A percentile compares a stretch with the other conserved stretches of the same genome.
These are phyloP conservation scores for Pyricularia sp. DNA, from an alignment of 2,329 filamentous ascomycete species.

Conservation along the genomic window DNA sequence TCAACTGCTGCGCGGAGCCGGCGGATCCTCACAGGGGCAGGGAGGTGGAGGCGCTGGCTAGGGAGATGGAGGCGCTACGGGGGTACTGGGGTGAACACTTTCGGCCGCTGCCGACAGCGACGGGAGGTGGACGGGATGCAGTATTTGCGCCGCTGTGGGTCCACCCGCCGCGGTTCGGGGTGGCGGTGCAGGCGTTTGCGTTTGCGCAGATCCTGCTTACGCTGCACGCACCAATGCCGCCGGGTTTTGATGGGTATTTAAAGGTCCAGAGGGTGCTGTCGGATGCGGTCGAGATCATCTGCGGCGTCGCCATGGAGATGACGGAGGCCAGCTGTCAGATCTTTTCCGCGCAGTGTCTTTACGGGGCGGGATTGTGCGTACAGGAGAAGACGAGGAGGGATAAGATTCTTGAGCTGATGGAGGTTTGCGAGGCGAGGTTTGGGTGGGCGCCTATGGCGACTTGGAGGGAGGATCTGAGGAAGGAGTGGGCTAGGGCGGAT, in stretches of 20 bases:
- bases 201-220: slow-evolving; percentile 43
- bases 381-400: slow-evolving; percentile 25
- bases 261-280: slow-evolving; percentile 30
- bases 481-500: background rate
- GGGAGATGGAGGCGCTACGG: background rate
- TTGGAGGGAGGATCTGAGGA: slow-evolving; percentile 16
- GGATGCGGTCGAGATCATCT: slow-evolving; percentile 36
- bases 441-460: slow-evolving; percentile 20
- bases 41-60: background rate
- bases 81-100: background rate
- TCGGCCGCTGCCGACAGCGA: background rate
- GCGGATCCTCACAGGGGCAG: background rate
- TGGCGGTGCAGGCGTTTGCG: slow-evolving; percentile 40
- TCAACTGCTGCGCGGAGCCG: slow-evolving; percentile 30
- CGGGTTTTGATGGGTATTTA: slow-evolving; percentile 38
- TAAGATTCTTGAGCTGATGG: slow-evolving; percentile 26
- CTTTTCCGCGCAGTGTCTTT: slow-evolving; percentile 33
- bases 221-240: slow-evolving; percentile 39
- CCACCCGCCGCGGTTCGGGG: slow-evolving; percentile 34
- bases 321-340: slow-evolving; percentile 28
- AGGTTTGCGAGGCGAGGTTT: slow-evolving; percentile 24
- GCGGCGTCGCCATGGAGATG: slow-evolving; percentile 36
- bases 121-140: background rate
- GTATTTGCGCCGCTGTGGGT: slow-evolving; percentile 41
- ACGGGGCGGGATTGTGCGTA: slow-evolving; percentile 32